Evolutionary conservation across 768 basidiomycete genomes (phyloP).

Genomic region (Boletus subparvulus): DNA sequence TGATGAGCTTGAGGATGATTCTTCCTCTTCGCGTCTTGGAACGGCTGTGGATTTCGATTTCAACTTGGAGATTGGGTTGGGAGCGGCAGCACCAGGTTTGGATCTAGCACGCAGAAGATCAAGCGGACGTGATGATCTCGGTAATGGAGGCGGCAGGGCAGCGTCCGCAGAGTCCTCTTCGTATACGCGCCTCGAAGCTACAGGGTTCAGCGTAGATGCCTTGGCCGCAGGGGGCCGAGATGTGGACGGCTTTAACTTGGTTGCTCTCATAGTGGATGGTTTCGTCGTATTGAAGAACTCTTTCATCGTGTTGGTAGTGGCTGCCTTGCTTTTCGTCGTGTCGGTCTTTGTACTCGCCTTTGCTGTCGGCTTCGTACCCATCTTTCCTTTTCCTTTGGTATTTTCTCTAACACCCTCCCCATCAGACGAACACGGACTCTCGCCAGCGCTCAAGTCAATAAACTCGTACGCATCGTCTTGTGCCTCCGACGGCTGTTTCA

Average conservation of each 20-base stretch:
- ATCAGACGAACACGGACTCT: slow-evolving; percentile 22
- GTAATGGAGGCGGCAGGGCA: slow-evolving; percentile 1
- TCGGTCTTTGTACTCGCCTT: not conserved
- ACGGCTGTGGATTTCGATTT: not conserved
- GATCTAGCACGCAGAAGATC: slow-evolving; percentile 24
- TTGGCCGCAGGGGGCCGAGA: slow-evolving; percentile 1
- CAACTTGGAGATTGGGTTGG: not conserved
- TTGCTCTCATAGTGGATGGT: not conserved
- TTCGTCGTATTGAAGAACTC: slow-evolving; percentile 12
- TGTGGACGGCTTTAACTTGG: slow-evolving; percentile 2
- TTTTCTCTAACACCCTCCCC: not conserved
- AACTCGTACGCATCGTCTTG: slow-evolving; percentile 30
- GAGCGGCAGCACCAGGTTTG: not conserved
- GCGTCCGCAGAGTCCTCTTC: slow-evolving; percentile 13
- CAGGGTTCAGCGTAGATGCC: not conserved
- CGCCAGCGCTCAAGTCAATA: slow-evolving; percentile 25
- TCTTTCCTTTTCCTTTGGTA: slow-evolving; percentile 12
- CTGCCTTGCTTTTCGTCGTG: not conserved
- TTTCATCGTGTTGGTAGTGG: slow-evolving; percentile 7
- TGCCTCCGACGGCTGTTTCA: slow-evolving; percentile 23
- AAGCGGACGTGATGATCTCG: slow-evolving; percentile 27
- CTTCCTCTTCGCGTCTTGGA: slow-evolving; percentile 14
- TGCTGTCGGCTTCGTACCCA: not conserved
- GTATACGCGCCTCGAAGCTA: not conserved
- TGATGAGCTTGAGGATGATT: slow-evolving; percentile 6